A percentile compares a stretch with the other conserved stretches of the same genome.
Conservation (phyloP, 2,329 filamentous ascomycete genomes). For the Torrubiella hemipterigena region DNA sequence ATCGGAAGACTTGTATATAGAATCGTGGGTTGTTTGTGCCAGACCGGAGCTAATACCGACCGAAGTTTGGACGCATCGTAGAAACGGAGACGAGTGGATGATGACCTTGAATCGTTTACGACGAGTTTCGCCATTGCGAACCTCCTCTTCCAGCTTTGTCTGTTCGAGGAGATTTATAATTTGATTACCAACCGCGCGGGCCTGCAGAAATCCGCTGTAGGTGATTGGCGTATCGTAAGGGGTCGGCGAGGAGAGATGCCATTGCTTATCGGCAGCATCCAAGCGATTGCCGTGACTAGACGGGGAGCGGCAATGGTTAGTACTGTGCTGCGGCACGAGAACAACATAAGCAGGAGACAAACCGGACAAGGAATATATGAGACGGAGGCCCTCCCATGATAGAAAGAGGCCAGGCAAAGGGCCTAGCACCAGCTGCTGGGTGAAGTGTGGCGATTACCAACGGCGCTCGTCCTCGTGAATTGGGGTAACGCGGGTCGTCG, state of each 20-base stretch:
- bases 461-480: no score
- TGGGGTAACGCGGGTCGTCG: no score
- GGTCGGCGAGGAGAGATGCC: slow-evolving; percentile 85
- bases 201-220: slow-evolving; percentile 87
- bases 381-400: no score
- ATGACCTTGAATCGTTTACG: slow-evolving; percentile 63
- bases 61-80: slow-evolving; percentile 86
- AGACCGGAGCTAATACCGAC: slow-evolving; percentile 80
- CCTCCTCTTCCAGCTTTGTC: slow-evolving; percentile 31
- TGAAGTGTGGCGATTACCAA: no score
- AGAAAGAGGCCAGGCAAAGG: no score
- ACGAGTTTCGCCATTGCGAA: slow-evolving; percentile 16
- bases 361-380: no score
- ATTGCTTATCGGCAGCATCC: slow-evolving; percentile 87
- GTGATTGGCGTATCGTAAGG: slow-evolving; percentile 94
- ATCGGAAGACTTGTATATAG: slow-evolving; percentile 19
- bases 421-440: no score
- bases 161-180: slow-evolving; percentile 63
- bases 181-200: slow-evolving; percentile 65
- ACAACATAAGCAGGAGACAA: no score
- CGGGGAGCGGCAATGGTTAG: slow-evolving; percentile 5
- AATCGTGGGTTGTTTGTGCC: slow-evolving; percentile 37
- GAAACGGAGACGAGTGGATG: slow-evolving; percentile 86
- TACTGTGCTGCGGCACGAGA: no score
- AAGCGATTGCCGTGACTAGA: slow-evolving; percentile 79